These are phyloP conservation scores for Apiotrichum sp. DNA, from an alignment of 1,284 basidiomycete species.

Conservation along the genomic window DNA sequence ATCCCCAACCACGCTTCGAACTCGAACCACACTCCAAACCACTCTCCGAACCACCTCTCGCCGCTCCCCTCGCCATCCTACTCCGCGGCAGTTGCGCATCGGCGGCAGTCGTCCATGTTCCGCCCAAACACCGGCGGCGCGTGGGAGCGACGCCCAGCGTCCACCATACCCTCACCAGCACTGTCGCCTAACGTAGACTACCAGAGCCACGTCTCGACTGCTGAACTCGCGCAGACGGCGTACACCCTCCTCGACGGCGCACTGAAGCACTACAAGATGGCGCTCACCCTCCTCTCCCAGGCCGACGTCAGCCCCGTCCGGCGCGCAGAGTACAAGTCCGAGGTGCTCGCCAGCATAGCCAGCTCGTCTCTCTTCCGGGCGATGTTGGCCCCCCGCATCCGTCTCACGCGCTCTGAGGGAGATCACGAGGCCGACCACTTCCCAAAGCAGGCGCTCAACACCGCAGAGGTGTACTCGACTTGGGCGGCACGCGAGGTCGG, in stretches of 20 bases:
- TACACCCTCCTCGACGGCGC: constrained; percentile 38
- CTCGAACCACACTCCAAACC: too few relatives aligned
- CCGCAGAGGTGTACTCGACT: constrained; percentile 43
- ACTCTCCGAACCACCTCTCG: too few relatives aligned
- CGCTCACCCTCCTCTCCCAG: constrained; percentile 33
- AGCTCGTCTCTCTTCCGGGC: constrained; percentile 36
- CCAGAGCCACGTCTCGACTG: constrained; percentile 23
- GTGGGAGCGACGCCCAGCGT: constrained; percentile 35
- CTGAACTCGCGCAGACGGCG: constrained; percentile 31
- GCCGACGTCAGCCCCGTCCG: constrained; percentile 27
- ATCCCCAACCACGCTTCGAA: too few relatives aligned
- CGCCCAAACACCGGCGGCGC: constrained; percentile 30
- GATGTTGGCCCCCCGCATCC: constrained; percentile 26
- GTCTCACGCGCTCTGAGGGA: constrained; percentile 9
- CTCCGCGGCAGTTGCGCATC: background rate
- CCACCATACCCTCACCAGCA: background rate
- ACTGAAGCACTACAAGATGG: constrained; percentile 42
- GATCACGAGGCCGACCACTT: background rate
- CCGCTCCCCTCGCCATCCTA: constrained; percentile 13
- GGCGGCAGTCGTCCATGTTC: constrained; percentile 31
- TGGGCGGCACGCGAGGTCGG: constrained; percentile 47
- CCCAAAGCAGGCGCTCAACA: constrained; percentile 26
- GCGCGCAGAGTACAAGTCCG: constrained; percentile 35
- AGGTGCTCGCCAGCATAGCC: constrained; percentile 35
- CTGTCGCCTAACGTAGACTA: constrained; percentile 22